Evolutionary conservation across 2,329 filamentous ascomycete genomes (phyloP).

Genomic region (Fusarium redolens): DNA sequence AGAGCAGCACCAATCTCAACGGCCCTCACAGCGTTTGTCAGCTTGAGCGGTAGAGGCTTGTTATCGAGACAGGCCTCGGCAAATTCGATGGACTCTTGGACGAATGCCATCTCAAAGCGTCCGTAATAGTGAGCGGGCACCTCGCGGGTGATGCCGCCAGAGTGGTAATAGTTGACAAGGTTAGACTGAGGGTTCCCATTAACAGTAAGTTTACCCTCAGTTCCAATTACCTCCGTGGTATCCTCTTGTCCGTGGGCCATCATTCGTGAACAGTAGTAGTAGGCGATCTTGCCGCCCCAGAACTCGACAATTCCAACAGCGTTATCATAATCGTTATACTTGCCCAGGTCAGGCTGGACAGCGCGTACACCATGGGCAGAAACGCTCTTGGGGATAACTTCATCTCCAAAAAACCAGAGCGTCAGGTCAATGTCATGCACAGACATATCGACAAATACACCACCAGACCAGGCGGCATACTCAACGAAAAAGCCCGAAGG

Average conservation of each 20-base stretch:
- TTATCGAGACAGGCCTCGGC: conserved; percentile 15
- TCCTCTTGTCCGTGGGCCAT: conserved; percentile 77
- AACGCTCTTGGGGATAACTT: conserved; percentile 44
- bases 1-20: conserved; percentile 22
- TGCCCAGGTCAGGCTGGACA: conserved; percentile 44
- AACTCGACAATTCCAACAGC: conserved; percentile 71
- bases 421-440: conserved; percentile 70
- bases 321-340: conserved; percentile 48
- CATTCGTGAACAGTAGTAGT: conserved; percentile 73
- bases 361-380: conserved; percentile 46
- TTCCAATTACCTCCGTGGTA: conserved; percentile 75
- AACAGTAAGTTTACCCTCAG: conserved; percentile 70
- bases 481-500: conserved; percentile 74
- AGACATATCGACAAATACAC: conserved; percentile 77
- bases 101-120: conserved; percentile 24
- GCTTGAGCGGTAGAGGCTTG: conserved; percentile 46
- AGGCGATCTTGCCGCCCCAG: conserved; percentile 70
- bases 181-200: conserved; percentile 53
- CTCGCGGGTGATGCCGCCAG: conserved; percentile 11
- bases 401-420: conserved; percentile 49
- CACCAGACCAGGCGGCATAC: conserved; percentile 72
- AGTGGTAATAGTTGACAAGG: conserved; percentile 21
- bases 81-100: conserved; percentile 22
- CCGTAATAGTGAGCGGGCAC: conserved; percentile 22
- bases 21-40: conserved; percentile 13